Evolutionary conservation across 1,139 yeast species (phyloP).

Genomic region (Candida sp.): DNA sequence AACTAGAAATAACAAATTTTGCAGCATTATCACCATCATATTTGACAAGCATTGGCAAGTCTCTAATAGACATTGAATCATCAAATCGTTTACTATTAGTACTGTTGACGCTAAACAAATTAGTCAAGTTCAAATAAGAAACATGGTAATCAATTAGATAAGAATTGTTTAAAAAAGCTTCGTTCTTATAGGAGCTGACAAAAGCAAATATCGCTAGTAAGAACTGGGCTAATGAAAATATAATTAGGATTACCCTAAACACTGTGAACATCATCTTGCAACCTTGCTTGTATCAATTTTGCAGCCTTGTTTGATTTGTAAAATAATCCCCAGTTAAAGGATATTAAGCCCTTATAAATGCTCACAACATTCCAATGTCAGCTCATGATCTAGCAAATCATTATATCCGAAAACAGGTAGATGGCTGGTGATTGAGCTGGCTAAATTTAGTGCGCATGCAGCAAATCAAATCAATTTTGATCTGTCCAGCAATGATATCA

Average conservation of each 20-base stretch:
- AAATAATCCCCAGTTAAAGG: background rate
- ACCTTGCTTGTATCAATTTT: background rate
- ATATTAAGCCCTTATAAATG: background rate
- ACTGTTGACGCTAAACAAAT: slow-evolving; percentile 18
- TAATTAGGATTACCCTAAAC: slow-evolving; percentile 31
- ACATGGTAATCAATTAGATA: slow-evolving; percentile 39
- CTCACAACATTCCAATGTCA: background rate
- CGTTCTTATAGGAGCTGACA: slow-evolving; percentile 39
- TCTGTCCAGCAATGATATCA: background rate
- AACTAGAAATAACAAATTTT: background rate
- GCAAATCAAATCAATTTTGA: background rate
- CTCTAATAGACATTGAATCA: background rate
- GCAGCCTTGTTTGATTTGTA: background rate
- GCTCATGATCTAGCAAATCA: background rate
- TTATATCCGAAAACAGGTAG: background rate
- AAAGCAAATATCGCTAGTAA: slow-evolving; percentile 38
- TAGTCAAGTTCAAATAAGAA: slow-evolving; percentile 27
- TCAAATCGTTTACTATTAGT: background rate
- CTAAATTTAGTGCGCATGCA: background rate
- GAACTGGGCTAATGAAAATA: slow-evolving; percentile 32
- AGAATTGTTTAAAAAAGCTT: slow-evolving; percentile 30
- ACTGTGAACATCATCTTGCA: slow-evolving; percentile 23
- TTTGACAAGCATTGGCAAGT: slow-evolving; percentile 4
- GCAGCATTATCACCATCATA: slow-evolving; percentile 2
- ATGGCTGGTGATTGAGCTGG: background rate